phyloP scores from a whole-genome alignment of 129 eudicot genomes.

The Daucus carota region DNA sequence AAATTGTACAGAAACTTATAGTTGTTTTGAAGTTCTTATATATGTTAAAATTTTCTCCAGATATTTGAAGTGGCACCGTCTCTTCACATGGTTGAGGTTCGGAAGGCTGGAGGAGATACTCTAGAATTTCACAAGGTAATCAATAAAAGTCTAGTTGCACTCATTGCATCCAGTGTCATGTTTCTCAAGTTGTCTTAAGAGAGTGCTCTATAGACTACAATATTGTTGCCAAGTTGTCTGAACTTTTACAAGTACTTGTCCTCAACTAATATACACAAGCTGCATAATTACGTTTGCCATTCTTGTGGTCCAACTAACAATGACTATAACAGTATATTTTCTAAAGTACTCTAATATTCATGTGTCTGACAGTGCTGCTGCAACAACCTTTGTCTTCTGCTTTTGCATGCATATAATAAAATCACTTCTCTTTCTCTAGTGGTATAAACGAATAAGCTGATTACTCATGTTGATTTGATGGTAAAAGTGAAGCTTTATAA shows the following conservation, averaged over 20 bases:
- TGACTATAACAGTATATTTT: neutral
- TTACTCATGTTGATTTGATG: neutral
- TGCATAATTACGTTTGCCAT: neutral
- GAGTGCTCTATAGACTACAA: neutral
- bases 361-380: neutral
- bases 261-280: neutral
- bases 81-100: constrained; percentile 88
- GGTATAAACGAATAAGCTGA: neutral
- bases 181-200: neutral
- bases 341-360: neutral
- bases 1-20: neutral
- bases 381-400: neutral
- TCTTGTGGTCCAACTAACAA: neutral
- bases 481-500: neutral
- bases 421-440: neutral
- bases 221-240: no score
- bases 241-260: neutral
- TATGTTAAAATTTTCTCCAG: constrained; percentile 20
- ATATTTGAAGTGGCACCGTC: constrained; percentile 97
- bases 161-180: neutral
- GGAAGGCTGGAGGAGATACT: constrained; percentile 92
- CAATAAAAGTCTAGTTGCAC: neutral
- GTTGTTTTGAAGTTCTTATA: neutral
- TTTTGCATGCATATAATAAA: neutral
- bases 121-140: constrained; percentile 90